Evolutionary conservation across 371 early-diverging fungal genomes (phyloP), one percentile per base, ranked within the genome.

Genomic region (Zychaea mexicana): DNA sequence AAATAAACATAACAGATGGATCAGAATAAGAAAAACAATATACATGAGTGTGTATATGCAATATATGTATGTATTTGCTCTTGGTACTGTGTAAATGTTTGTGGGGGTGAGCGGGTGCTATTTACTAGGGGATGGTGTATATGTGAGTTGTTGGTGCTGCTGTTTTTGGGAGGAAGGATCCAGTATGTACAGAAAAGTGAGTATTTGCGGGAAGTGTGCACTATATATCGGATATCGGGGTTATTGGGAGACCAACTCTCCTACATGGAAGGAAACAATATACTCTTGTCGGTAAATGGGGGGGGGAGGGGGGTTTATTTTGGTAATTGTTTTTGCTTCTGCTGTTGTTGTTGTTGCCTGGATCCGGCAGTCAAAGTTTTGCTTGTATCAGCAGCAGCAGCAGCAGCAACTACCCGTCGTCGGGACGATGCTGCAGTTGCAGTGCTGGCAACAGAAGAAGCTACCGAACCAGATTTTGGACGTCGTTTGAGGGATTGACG

Each of bases 281-380:
- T 22, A 53, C 24, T n/a, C n/a, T n/a, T n/a, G n/a, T n/a, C n/a
- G n/a, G n/a, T 47, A 47, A 47, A 53, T 21, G 6, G 53, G 22
- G 8, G 15, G 19, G 21, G 8, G 15, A 36, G 8, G 42, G 15
- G 13, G 4, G 15, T 42, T 42, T 42, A 42, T 42, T 42, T 42
- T 42, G 42, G 13, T 42, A 10, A 0, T 36, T 36, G 36, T 8
- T 36, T 36, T 36, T 36, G 36, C 8, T 42, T 42, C n/a, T 42
- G 42, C n/a, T 42, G 42, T 42, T 42, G 42, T 42, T 42, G 42
- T 42, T 36, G 36, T 15, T 15, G 8, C 10, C 42, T 42, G 7
- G 55, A 31, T 28, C n/a, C n/a, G 55, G 55, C 19, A n/a, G 53
- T 53, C 47, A 47, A 47, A 47, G 47, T 12, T 47, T 47, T n/a